A percentile compares a stretch with the other conserved stretches of the same genome.
Conservation (phyloP, 2,329 filamentous ascomycete species). For the Parastagonospora nodorum region DNA sequence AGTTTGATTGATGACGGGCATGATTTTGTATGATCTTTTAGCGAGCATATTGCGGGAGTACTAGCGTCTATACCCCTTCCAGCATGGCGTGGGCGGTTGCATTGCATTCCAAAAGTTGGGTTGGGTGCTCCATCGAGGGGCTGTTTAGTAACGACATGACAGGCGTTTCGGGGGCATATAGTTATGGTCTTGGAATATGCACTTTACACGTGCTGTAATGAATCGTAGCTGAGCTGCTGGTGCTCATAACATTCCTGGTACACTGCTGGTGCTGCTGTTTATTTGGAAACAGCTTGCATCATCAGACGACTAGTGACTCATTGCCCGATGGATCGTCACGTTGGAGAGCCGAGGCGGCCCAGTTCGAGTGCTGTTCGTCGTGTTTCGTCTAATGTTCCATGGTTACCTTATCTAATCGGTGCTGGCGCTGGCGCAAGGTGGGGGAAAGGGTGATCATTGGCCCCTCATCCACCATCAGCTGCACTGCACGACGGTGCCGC, state of each 20-base stretch:
- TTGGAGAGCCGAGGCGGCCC: background rate
- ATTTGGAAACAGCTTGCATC: no score
- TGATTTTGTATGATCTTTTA: constrained; percentile 17
- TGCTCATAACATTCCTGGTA: no score
- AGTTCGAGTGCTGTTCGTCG: constrained; percentile 2
- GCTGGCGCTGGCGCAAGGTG: background rate
- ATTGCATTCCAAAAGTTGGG: constrained; percentile 11
- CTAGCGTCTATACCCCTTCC: constrained; percentile 17
- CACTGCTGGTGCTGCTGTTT: no score
- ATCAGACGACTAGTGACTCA: no score
- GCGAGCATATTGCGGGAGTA: constrained; percentile 28
- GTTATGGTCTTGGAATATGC: no score
- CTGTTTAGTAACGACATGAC: no score
- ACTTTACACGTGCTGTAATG: no score
- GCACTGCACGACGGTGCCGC: background rate
- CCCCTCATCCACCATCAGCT: constrained; percentile 1
- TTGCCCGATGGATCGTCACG: background rate
- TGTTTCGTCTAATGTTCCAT: background rate
- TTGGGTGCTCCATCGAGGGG: background rate
- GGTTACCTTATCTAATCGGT: constrained; percentile 6
- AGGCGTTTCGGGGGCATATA: no score
- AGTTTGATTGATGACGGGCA: constrained; percentile 8
- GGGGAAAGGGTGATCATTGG: background rate
- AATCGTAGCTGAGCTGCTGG: no score
- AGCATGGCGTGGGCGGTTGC: constrained; percentile 29